Evolutionary conservation across 148 eudicot species (phyloP).

Genomic region (Diospyros kaki): DNA sequence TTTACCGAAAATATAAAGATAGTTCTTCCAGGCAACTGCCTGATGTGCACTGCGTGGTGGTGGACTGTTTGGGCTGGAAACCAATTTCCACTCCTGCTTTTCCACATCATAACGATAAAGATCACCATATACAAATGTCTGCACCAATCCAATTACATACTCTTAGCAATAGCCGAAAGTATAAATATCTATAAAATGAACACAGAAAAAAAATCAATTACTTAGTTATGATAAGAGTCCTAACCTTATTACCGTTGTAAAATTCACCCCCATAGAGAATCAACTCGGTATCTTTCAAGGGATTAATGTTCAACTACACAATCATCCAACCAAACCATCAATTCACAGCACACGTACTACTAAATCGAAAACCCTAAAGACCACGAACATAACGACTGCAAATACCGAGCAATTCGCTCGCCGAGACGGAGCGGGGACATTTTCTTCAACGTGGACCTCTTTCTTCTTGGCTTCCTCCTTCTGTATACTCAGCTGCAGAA

Average conservation of each 20-base stretch:
- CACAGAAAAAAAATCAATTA: not conserved
- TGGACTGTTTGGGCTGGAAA: slow-evolving; percentile 98
- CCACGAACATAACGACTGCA: not conserved
- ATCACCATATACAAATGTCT: slow-evolving; percentile 98
- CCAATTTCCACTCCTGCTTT: slow-evolving; percentile 88
- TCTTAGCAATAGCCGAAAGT: not conserved
- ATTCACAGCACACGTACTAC: not conserved
- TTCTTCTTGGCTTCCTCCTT: slow-evolving; percentile 99
- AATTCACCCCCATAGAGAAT: slow-evolving; percentile 94
- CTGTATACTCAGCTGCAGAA: slow-evolving; percentile 71
- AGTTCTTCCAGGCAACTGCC: slow-evolving; percentile 96
- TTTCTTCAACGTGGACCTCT: slow-evolving; percentile 88
- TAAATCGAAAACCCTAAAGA: not conserved
- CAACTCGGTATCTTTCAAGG: slow-evolving; percentile 88
- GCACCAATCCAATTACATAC: slow-evolving; percentile 24
- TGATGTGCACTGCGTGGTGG: slow-evolving; percentile 99
- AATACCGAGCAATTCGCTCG: slow-evolving; percentile 91
- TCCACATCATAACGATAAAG: slow-evolving; percentile 89
- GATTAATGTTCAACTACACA: slow-evolving; percentile 76
- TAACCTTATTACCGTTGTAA: slow-evolving; percentile 95
- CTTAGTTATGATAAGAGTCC: not conserved
- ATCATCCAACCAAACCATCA: not conserved
- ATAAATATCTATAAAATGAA: slow-evolving; percentile 4
- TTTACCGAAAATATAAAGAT: slow-evolving; percentile 79
- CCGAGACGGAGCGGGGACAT: slow-evolving; percentile 83